Evolutionary conservation across 176 grass and related monocot species (phyloP), one percentile per base, ranked within the genome.

Genomic region (Typha latifolia): DNA sequence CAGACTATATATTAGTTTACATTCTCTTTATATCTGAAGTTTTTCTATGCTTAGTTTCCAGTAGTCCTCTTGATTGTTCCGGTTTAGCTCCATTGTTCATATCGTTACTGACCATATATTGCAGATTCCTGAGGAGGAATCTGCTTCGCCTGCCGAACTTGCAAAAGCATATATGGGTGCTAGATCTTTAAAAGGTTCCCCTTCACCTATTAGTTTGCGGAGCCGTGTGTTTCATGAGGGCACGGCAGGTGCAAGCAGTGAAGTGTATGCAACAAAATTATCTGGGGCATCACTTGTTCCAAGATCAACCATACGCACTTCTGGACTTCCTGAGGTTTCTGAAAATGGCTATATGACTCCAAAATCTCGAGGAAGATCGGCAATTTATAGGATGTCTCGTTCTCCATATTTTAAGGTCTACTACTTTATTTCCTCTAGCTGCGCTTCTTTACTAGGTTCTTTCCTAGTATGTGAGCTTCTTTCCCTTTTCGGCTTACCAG

Each of bases 151-250:
- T 37, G 27, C 72, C 29, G 84, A 91, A 32, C 75, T 91, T 26
- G 89, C 84, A 0, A 91, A 87, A 63, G 72, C 83, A 77, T 84
- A 77, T 71, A 91, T 91, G 89, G 78, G 65, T 73, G 73, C 81
- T 49, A 79, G 66, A 37, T 66, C 68, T 81, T 73, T 14, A 1
- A 81, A 48, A 63, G 78, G 74, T 62, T 67, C 68, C 53, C 78
- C 64, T 49, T 52, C 75, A 3, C 69, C 53, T 24, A 23, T 51
- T 70, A 79, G 61, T 70, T 51, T 81, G 61, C 48, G 50, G 56
- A 87, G 72, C 13, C 81, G 62, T 61, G 32, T 84, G 16, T 72
- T 87, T 70, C 62, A 47, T 32, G 66, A 81, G 37, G 67, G 78
- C 55, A 79, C 75, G 61, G 76, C 68, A 48, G 78, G 80, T 72